Evolutionary conservation across 164 flowering plant genomes (phyloP).

Genomic region (Berberis vulgaris): DNA sequence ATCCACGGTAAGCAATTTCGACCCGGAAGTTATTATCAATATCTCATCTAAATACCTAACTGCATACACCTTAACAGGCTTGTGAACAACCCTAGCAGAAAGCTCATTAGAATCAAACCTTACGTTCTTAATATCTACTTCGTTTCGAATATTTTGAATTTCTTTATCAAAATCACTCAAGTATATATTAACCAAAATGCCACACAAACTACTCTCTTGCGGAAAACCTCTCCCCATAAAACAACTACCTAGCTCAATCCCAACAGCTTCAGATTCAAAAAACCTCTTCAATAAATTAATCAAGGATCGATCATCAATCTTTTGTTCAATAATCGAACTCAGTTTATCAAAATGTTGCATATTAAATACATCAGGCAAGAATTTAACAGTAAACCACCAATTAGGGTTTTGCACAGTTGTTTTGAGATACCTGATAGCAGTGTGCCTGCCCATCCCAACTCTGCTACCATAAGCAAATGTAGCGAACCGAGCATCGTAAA

Average conservation of each 20-base stretch:
- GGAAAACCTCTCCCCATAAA: slow-evolving; percentile 73
- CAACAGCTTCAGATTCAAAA: slow-evolving; percentile 39
- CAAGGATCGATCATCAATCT: slow-evolving; percentile 53
- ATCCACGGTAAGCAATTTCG: slow-evolving; percentile 49
- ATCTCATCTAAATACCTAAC: slow-evolving; percentile 92
- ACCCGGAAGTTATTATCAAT: slow-evolving; percentile 65
- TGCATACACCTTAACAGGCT: slow-evolving; percentile 61
- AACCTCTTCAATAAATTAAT: slow-evolving; percentile 46
- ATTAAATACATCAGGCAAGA: slow-evolving; percentile 29
- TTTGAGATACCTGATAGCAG: slow-evolving; percentile 76
- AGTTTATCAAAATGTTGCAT: slow-evolving; percentile 39
- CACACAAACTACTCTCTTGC: slow-evolving; percentile 63
- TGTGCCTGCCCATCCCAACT: slow-evolving; percentile 76
- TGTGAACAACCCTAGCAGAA: slow-evolving; percentile 37
- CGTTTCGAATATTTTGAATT: slow-evolving; percentile 47
- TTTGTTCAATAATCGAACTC: slow-evolving; percentile 43
- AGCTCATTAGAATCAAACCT: slow-evolving; percentile 27
- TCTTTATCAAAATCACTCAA: slow-evolving; percentile 65
- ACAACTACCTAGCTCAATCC: slow-evolving; percentile 57
- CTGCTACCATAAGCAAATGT: slow-evolving; percentile 85
- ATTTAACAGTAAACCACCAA: slow-evolving; percentile 81
- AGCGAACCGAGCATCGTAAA: slow-evolving; percentile 64
- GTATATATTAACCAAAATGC: slow-evolving; percentile 67
- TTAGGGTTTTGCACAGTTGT: slow-evolving; percentile 56
- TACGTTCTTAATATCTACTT: slow-evolving; percentile 31